A percentile compares a stretch with the other conserved stretches of the same genome.
phyloP scores from a whole-genome alignment of 2,329 filamentous ascomycete genomes.

The Xenoacremonium recifei region DNA sequence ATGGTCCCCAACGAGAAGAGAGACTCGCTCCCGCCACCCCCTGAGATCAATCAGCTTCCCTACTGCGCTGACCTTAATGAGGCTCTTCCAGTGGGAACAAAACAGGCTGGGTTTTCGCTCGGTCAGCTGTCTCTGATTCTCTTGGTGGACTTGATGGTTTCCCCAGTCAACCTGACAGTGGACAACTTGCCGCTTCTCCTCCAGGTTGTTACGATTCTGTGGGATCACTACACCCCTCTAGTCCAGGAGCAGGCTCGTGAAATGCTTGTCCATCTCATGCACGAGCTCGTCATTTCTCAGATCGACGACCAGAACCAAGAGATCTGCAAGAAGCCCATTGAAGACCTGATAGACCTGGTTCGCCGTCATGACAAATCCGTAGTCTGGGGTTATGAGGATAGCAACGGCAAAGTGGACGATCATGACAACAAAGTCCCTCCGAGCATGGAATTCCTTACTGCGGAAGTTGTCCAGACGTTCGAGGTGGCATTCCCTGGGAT shows the following conservation, averaged over 20 bases:
- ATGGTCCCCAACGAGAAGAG: slow-evolving; percentile 92
- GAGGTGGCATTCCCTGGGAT: slow-evolving; percentile 80
- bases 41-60: slow-evolving; percentile 72
- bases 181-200: slow-evolving; percentile 84
- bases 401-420: slow-evolving; percentile 73
- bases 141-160: slow-evolving; percentile 93
- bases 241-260: slow-evolving; percentile 96
- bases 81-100: slow-evolving; percentile 82
- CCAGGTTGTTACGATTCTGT: slow-evolving; percentile 89
- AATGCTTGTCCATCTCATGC: slow-evolving; percentile 96
- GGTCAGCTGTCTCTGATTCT: slow-evolving; percentile 92
- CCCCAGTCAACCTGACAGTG: slow-evolving; percentile 74
- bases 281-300: slow-evolving; percentile 82
- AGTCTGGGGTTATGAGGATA: slow-evolving; percentile 93
- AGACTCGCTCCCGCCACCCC: slow-evolving; percentile 64
- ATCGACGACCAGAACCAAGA: slow-evolving; percentile 68
- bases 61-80: slow-evolving; percentile 85
- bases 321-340: slow-evolving; percentile 70
- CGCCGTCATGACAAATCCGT: slow-evolving; percentile 81
- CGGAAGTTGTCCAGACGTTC: slow-evolving; percentile 82
- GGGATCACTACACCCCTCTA: slow-evolving; percentile 94
- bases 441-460: slow-evolving; percentile 82
- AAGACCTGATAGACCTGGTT: slow-evolving; percentile 84
- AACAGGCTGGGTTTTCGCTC: slow-evolving; percentile 86
- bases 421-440: slow-evolving; percentile 78